These are phyloP conservation scores for Pisolithus thermaeus DNA, from an alignment of 1,284 basidiomycete genomes.

Conservation along the genomic window DNA sequence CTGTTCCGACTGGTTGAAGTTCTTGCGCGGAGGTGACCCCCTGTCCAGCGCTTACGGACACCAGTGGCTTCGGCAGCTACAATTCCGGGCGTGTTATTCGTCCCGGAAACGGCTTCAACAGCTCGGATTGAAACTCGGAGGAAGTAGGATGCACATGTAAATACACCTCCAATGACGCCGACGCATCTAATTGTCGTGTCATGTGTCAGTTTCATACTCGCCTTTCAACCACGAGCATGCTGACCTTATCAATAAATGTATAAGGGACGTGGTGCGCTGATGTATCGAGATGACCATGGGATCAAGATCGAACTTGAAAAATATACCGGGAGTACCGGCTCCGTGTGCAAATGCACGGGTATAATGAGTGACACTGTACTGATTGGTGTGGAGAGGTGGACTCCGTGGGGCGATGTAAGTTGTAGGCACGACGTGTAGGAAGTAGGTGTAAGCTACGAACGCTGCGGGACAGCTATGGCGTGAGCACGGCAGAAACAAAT, in stretches of 20 bases:
- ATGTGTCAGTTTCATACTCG: too few relatives aligned
- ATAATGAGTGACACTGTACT: constrained; percentile 96
- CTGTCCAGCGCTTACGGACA: constrained; percentile 43
- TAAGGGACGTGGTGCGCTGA: constrained; percentile 79
- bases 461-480: constrained; percentile 38
- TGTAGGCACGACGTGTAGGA: constrained; percentile 91
- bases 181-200: constrained; percentile 41
- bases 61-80: constrained; percentile 60
- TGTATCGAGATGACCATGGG: constrained; percentile 81
- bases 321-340: constrained; percentile 84
- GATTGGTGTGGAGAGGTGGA: constrained; percentile 71
- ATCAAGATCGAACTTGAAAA: constrained; percentile 96
- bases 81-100: constrained; percentile 49
- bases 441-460: constrained; percentile 97
- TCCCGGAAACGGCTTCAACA: constrained; percentile 61
- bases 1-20: constrained; percentile 12
- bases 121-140: constrained; percentile 63
- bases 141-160: constrained; percentile 75
- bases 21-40: constrained; percentile 41
- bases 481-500: not conserved
- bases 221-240: constrained; percentile 10
- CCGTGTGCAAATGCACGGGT: constrained; percentile 73
- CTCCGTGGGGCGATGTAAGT: constrained; percentile 75
- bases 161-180: constrained; percentile 77
- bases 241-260: constrained; percentile 79